A percentile compares a stretch with the other conserved stretches of the same genome.
Evolutionary conservation across 2,329 filamentous ascomycete genomes (phyloP).

Genomic region (Passalora sequoiae): DNA sequence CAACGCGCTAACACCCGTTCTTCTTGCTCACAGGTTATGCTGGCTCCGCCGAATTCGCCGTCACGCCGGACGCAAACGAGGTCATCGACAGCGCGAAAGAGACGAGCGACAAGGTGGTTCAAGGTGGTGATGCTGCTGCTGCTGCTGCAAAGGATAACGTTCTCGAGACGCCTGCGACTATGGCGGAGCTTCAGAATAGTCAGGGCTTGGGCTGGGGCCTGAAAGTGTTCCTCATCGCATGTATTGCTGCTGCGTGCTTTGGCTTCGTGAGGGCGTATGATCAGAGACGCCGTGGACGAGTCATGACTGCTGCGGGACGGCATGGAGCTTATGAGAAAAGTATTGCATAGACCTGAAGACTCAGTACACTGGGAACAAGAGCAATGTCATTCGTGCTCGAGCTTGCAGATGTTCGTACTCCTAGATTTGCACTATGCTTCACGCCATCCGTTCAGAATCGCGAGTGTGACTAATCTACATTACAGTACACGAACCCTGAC

Average conservation of each 20-base stretch:
- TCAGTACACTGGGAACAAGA: too few relatives aligned
- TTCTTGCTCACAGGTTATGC: constrained; percentile 46
- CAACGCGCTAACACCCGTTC: too few relatives aligned
- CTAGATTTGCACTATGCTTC: too few relatives aligned
- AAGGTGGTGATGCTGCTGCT: too few relatives aligned
- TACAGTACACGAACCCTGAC: too few relatives aligned
- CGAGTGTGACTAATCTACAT: too few relatives aligned
- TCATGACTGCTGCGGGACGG: constrained; percentile 18
- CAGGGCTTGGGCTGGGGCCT: constrained; percentile 39
- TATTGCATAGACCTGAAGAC: constrained; percentile 10
- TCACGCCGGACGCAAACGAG: constrained; percentile 41
- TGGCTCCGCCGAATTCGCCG: constrained; percentile 40
- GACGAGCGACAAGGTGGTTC: constrained; percentile 13
- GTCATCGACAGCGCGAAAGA: constrained; percentile 15
- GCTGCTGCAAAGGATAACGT: neutral
- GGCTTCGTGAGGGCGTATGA: constrained; percentile 23
- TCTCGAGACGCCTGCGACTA: constrained; percentile 8
- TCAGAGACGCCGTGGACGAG: constrained; percentile 12
- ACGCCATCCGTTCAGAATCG: too few relatives aligned
- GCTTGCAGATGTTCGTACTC: too few relatives aligned
- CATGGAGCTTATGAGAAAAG: constrained; percentile 28
- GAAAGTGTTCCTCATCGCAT: constrained; percentile 44
- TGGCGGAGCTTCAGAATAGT: constrained; percentile 15
- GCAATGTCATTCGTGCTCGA: too few relatives aligned
- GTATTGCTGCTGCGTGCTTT: constrained; percentile 40